These are phyloP conservation scores for Waltergamsia citrina DNA, from an alignment of 2,329 filamentous ascomycete genomes.

Conservation along the genomic window DNA sequence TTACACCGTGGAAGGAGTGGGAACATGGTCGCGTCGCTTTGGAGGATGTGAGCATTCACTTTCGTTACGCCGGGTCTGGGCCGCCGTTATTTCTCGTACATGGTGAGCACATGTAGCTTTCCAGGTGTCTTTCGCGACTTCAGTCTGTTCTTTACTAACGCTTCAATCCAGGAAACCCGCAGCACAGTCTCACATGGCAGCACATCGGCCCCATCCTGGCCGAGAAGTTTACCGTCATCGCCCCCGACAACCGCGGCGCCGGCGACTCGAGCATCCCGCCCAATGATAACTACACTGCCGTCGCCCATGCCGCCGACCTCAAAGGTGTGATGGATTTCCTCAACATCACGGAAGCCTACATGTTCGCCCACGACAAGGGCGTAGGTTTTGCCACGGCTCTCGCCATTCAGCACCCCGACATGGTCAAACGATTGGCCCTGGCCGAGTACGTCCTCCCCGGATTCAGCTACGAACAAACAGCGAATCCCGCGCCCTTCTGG, in stretches of 20 bases:
- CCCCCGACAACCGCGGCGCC: constrained; percentile 28
- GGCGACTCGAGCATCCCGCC: constrained; percentile 28
- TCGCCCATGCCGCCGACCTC: constrained; percentile 26
- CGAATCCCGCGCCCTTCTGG: constrained; percentile 20
- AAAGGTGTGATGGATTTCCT: constrained; percentile 30
- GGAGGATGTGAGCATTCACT: constrained; percentile 29
- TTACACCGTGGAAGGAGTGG: no score
- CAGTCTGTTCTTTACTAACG: no score
- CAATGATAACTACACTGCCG: constrained; percentile 27
- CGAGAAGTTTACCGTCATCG: constrained; percentile 31
- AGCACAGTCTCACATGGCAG: constrained; percentile 28
- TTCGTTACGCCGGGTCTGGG: constrained; percentile 27
- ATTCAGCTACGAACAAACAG: constrained; percentile 24
- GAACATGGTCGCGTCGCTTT: constrained; percentile 23
- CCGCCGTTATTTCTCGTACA: constrained; percentile 29
- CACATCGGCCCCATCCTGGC: constrained; percentile 28
- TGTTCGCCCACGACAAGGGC: constrained; percentile 36
- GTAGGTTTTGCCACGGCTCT: constrained; percentile 29
- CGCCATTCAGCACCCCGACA: constrained; percentile 21
- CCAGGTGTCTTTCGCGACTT: no score
- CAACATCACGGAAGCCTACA: constrained; percentile 27
- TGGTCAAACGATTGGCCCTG: constrained; percentile 23
- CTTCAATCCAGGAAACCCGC: no score
- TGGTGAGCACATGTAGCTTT: no score
- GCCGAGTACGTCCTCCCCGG: constrained; percentile 31